Evolutionary conservation across 106 monocot genomes (phyloP), one percentile per base, ranked within the genome.

Genomic region (Amphibolis antarctica): DNA sequence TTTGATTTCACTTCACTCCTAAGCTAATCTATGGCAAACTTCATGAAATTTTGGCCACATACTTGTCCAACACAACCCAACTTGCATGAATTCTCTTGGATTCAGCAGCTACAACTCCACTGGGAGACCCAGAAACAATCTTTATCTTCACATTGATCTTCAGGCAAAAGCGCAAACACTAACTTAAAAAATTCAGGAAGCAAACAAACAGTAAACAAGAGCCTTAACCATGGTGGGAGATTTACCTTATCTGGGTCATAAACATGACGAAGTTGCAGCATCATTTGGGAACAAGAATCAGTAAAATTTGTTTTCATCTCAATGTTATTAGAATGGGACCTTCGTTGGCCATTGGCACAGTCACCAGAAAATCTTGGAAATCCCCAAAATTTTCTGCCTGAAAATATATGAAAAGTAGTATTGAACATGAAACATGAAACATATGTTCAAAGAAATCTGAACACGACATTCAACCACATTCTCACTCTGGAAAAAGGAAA

Each of bases 31-130:
- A 7, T 36, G 4, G 36, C 36, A 36, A 36, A 7, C 36, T 36
- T 36, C 13, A 63, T 46, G 15, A 53, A 44, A 21, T 10, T 56
- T 45, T n/a, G n/a, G n/a, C n/a, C 17, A 15, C 17, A 29, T 12
- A 96, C 94, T 82, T 96, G 86, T 96, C 94, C 53, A 96, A 27
- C 25, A 96, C 84, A 55, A 96, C 94, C 94, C 94, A 96, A 60
- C 66, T 84, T 28, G 94, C 89, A 60, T 80, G 83, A 59, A 74
- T 78, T 59, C 76, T 80, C 56, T 82, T 90, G 20, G 82, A 89
- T 55, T 96, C 94, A 27, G 86, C 80, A 64, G 94, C 86, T 3
- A 96, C 94, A 31, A 78, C 81, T 61, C 94, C 94, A 74, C 69
- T 52, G 58, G 94, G 89, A n/a, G 89, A 84, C 46, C 94, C 94